phyloP scores from a whole-genome alignment of 768 basidiomycete species.

The Mycena venus region DNA sequence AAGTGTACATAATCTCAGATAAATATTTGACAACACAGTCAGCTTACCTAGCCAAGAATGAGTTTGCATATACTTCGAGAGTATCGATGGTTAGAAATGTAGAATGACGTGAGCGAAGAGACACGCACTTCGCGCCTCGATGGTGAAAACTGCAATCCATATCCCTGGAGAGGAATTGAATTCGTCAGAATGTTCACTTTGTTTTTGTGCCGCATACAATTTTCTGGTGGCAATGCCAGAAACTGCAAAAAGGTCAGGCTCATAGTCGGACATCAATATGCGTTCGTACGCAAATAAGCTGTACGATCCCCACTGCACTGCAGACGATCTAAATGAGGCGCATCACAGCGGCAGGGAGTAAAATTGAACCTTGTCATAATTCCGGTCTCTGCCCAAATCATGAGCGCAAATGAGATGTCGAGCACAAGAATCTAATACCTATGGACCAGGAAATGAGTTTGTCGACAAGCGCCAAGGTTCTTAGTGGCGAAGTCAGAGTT shows the following conservation, averaged over 20 bases:
- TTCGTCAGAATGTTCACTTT: background rate
- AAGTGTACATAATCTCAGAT: background rate
- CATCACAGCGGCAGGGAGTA: background rate
- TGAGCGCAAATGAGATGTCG: background rate
- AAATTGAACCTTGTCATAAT: conserved; percentile 14
- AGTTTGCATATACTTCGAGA: background rate
- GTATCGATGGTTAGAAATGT: background rate
- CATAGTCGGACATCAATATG: background rate
- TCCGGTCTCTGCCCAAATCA: conserved; percentile 12
- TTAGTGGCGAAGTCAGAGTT: background rate
- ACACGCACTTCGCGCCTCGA: background rate
- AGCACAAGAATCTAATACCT: background rate
- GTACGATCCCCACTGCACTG: background rate
- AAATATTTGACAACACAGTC: background rate
- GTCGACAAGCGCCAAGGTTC: conserved; percentile 4
- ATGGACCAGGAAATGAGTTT: conserved; percentile 15
- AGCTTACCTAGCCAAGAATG: conserved; percentile 11
- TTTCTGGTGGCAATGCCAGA: background rate
- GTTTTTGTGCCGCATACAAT: background rate
- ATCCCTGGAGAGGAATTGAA: background rate
- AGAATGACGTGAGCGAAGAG: background rate
- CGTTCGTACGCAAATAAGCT: background rate
- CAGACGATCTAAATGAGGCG: background rate
- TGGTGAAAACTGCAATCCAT: conserved; percentile 3
- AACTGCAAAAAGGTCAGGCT: background rate